These are phyloP conservation scores for Adansonia digitata DNA, from an alignment of 345 rosid species.

Conservation along the genomic window DNA sequence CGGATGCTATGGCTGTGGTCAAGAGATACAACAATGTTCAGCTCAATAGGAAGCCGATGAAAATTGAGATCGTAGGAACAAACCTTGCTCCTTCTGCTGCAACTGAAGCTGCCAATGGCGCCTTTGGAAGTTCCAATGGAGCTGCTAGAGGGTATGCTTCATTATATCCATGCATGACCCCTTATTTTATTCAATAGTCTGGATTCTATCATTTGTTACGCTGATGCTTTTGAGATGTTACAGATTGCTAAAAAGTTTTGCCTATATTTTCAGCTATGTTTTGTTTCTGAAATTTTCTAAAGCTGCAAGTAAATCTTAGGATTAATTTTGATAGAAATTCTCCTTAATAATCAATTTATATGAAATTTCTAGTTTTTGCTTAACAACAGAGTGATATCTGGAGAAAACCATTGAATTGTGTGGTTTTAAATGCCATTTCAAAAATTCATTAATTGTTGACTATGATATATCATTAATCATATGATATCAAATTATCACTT, in stretches of 20 bases:
- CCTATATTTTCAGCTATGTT: not conserved
- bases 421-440: not conserved
- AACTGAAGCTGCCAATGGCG: conserved; percentile 29
- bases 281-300: not conserved
- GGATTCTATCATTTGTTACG: not conserved
- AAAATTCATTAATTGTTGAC: not conserved
- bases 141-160: conserved; percentile 48
- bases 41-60: conserved; percentile 95
- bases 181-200: not conserved
- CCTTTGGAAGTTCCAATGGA: conserved; percentile 44
- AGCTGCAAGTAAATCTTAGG: not conserved
- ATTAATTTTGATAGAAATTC: not conserved
- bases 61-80: conserved; percentile 83
- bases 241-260: not conserved
- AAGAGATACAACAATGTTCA: conserved; percentile 92
- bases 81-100: conserved; percentile 50
- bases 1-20: conserved; percentile 80
- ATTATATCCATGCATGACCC: not conserved
- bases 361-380: not conserved
- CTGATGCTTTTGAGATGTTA: not conserved
- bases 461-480: not conserved
- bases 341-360: not conserved
- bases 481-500: not conserved
- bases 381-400: not conserved
- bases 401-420: not conserved